Base-by-base conservation (phyloP, 1,139 yeast genomes). In the Taphrina pruni region DNA sequence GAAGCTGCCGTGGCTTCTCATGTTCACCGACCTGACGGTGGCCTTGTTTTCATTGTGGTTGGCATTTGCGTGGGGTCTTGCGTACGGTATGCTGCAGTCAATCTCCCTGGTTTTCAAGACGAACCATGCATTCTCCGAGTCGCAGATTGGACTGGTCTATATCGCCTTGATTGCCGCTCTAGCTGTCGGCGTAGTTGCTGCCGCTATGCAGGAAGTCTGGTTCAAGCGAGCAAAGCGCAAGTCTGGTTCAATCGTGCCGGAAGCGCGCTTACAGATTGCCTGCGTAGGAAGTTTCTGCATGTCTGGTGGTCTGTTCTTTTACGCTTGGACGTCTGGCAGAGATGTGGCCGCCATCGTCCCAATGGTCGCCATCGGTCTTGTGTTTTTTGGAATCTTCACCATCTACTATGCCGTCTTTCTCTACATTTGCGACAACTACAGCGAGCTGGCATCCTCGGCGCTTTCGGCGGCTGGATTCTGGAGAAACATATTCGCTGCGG, bases 381-480 rank as follows among this genome's bases (percentile, higher is more conserved):
- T 56, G 9, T 46, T 43, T 20, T 58, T 69, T 14, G 70, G 70
- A 32, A 55, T 67, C 48, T 64, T 57, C 8, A 64, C 65, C 21
- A 51, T 67, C n/a, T 67, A 61, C 58, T 46, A 55, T 21, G 62
- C 66, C 5, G 61, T 52, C 36, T 46, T 62, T n/a, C 38, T 41
- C n/a, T 92, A 91, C 78, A 84, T 91, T 74, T 87, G 91, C 75
- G 97, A 92, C 77, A 82, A 89, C 51, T 92, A 91, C 76, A 81
- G 89, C 72, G 77, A 86, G 70, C 87, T 88, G 76, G 96, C 97
- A 2, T 97, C 97, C 4, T 88, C 96, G 35, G 97, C 97, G 0
- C 82, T 92, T 73, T 97, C 97, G 6, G 97, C 89, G 12, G 90
- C 90, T 77, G 87, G 97, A 0, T 87, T 92, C 76, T 81, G 93